A percentile compares a stretch with the other conserved stretches of the same genome.
Conservation (phyloP, 108 stramenopile genomes). For the Nannochloropsis salina region DNA sequence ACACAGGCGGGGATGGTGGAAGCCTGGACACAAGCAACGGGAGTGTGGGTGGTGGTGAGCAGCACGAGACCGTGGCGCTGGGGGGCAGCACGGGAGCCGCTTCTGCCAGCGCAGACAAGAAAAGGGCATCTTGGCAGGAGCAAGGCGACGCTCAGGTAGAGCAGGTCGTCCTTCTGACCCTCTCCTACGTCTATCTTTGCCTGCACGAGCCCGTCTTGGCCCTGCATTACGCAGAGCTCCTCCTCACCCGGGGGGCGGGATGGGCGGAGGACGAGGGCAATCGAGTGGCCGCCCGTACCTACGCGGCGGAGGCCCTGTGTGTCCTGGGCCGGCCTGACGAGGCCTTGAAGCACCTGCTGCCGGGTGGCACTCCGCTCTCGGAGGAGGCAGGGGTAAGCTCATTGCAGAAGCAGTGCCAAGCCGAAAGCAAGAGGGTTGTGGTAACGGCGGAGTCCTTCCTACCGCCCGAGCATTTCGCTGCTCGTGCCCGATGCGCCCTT, state of each 20-base stretch:
- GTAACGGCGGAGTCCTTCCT: not conserved
- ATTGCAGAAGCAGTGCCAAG: not conserved
- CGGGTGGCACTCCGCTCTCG: not conserved
- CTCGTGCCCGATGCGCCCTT: conserved; percentile 21
- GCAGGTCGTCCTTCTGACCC: conserved; percentile 27
- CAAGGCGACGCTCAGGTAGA: not conserved
- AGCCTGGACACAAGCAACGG: not conserved
- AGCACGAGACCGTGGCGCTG: not conserved
- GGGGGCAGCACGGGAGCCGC: not conserved
- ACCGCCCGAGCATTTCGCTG: not conserved
- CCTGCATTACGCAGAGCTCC: conserved; percentile 23
- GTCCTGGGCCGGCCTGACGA: conserved; percentile 36
- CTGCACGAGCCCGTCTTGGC: conserved; percentile 37
- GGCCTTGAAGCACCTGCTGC: conserved; percentile 36
- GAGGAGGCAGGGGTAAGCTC: conserved; percentile 12
- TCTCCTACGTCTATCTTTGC: conserved; percentile 43
- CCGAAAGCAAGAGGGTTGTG: not conserved
- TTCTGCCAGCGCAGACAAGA: not conserved
- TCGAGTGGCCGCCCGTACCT: conserved; percentile 32
- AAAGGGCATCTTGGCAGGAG: not conserved
- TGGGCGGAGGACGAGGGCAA: not conserved
- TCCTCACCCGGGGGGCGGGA: conserved; percentile 22
- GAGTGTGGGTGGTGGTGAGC: not conserved
- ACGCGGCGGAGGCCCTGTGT: conserved; percentile 47
- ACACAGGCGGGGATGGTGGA: not conserved